Conservation (phyloP, 352 stramenopile species). For the Peronospora tabacina region DNA sequence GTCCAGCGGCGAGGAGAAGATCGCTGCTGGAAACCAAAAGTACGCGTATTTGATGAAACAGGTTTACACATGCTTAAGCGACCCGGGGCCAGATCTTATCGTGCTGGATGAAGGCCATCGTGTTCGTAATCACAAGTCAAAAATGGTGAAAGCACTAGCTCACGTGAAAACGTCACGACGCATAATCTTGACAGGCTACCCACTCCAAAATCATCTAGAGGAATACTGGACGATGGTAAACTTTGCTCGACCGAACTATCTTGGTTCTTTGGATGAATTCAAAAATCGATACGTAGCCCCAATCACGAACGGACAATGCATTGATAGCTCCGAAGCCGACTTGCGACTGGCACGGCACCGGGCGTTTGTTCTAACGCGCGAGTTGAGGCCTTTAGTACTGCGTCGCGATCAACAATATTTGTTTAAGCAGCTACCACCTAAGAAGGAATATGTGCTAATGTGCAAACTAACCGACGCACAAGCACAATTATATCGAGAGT, state of each 20-base stretch:
- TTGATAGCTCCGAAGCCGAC: slow-evolving; percentile 70
- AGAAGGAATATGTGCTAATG: slow-evolving; percentile 85
- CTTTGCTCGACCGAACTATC: slow-evolving; percentile 74
- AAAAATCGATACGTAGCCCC: slow-evolving; percentile 87
- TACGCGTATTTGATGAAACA: slow-evolving; percentile 57
- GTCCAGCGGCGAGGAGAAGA: slow-evolving; percentile 72
- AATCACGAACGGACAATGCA: slow-evolving; percentile 83
- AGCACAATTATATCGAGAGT: slow-evolving; percentile 61
- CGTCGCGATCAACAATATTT: slow-evolving; percentile 82
- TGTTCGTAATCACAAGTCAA: slow-evolving; percentile 86
- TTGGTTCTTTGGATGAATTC: slow-evolving; percentile 79
- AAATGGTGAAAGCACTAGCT: slow-evolving; percentile 78
- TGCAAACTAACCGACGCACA: slow-evolving; percentile 77
- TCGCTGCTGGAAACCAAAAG: slow-evolving; percentile 52
- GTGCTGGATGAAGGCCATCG: slow-evolving; percentile 87
- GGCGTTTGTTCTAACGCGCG: slow-evolving; percentile 71
- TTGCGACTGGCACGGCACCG: slow-evolving; percentile 60
- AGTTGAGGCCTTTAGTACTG: slow-evolving; percentile 77
- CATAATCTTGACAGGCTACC: slow-evolving; percentile 92
- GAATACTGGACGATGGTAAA: slow-evolving; percentile 92
- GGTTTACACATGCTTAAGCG: slow-evolving; percentile 48
- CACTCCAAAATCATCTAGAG: slow-evolving; percentile 93
- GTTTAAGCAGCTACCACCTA: slow-evolving; percentile 75
- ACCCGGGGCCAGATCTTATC: slow-evolving; percentile 78
- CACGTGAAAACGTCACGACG: slow-evolving; percentile 79